These are phyloP conservation scores for Epichloe scottii DNA, from an alignment of 2,329 filamentous ascomycete species.

Conservation along the genomic window DNA sequence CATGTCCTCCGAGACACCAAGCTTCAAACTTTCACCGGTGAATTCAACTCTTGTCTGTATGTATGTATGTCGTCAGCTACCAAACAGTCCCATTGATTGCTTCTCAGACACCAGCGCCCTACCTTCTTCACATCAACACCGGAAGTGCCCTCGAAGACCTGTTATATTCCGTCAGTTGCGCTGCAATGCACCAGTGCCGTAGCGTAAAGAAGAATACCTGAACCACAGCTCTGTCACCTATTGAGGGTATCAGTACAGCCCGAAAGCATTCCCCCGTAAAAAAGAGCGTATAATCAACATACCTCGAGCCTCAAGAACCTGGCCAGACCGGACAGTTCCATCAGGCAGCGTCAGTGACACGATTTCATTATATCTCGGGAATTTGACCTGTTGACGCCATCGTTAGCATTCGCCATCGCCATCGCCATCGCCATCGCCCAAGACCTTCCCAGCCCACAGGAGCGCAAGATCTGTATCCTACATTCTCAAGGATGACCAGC, in stretches of 20 bases:
- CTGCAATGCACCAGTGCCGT: background rate
- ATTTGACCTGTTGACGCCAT: conserved; percentile 65
- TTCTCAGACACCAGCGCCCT: conserved; percentile 13
- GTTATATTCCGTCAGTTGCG: conserved; percentile 16
- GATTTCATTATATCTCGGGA: conserved; percentile 94
- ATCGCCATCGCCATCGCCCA: background rate
- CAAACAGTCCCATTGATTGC: background rate
- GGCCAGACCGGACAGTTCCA: conserved; percentile 84
- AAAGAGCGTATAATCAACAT: conserved; percentile 12
- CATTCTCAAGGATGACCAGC: conserved; percentile 94
- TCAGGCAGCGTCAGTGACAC: conserved; percentile 91
- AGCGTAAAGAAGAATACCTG: conserved; percentile 48
- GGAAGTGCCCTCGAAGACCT: conserved; percentile 95
- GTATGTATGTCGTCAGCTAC: conserved; percentile 14
- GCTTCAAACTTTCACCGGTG: conserved; percentile 91
- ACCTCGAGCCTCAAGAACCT: conserved; percentile 97
- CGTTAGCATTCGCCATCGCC: conserved; percentile 6
- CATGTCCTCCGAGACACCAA: conserved; percentile 99
- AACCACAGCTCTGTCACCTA: conserved; percentile 86
- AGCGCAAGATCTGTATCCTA: conserved; percentile 24
- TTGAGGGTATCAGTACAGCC: conserved; percentile 3
- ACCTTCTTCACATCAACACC: conserved; percentile 99
- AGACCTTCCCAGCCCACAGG: background rate
- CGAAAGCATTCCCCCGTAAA: background rate
- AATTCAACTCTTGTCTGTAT: conserved; percentile 89